These are phyloP conservation scores for Arthrobotrys sphaeroides DNA, from an alignment of 2,329 filamentous ascomycete species.

Conservation along the genomic window DNA sequence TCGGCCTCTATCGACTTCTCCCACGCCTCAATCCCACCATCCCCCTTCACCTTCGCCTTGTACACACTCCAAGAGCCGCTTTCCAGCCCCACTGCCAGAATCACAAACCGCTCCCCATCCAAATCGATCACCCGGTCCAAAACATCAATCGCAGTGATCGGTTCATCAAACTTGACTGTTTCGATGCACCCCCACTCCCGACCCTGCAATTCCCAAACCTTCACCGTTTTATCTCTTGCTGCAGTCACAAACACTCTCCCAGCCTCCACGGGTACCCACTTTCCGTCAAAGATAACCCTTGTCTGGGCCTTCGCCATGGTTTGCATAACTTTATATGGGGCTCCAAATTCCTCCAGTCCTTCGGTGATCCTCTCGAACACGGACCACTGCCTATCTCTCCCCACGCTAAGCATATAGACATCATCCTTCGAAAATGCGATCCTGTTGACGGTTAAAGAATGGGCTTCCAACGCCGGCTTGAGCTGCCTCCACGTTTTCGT, in stretches of 20 bases:
- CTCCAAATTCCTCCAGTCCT: slow-evolving; percentile 56
- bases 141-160: slow-evolving; percentile 79
- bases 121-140: slow-evolving; percentile 60
- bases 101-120: slow-evolving; percentile 55
- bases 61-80: slow-evolving; percentile 64
- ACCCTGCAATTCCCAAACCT: slow-evolving; percentile 69
- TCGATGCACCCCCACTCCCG: slow-evolving; percentile 66
- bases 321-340: slow-evolving; percentile 69
- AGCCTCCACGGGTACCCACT: slow-evolving; percentile 74
- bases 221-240: slow-evolving; percentile 85
- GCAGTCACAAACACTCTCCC: slow-evolving; percentile 79
- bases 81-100: slow-evolving; percentile 65
- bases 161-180: slow-evolving; percentile 67
- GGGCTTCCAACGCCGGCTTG: slow-evolving; percentile 80
- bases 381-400: slow-evolving; percentile 89
- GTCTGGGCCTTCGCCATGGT: slow-evolving; percentile 85
- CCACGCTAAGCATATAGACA: slow-evolving; percentile 81
- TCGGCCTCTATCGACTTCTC: slow-evolving; percentile 58
- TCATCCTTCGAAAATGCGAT: slow-evolving; percentile 82
- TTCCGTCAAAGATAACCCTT: slow-evolving; percentile 88
- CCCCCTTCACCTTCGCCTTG: slow-evolving; percentile 59
- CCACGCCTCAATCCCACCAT: slow-evolving; percentile 58
- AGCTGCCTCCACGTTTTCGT: slow-evolving; percentile 86
- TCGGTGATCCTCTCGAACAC: slow-evolving; percentile 71
- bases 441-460: slow-evolving; percentile 84